Base-by-base conservation (phyloP, 75 land plant species). In the Pinus tabuliformis region DNA sequence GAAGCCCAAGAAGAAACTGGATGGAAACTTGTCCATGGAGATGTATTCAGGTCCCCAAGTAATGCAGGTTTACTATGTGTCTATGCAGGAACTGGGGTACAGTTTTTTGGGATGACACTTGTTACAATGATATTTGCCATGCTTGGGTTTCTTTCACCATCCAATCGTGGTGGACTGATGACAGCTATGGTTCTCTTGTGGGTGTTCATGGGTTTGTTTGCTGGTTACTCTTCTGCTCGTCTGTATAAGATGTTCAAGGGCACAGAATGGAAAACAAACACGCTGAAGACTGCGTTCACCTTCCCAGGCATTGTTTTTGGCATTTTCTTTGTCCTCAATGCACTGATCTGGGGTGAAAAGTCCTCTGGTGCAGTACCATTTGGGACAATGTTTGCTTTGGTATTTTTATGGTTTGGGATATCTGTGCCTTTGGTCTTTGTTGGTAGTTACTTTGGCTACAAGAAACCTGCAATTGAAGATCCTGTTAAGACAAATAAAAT, bases 1-100 rank as follows among this genome's bases (percentile, higher is more conserved):
- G 92, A 90, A 78, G 92, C 92, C 3, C 91, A 90, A 72, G 92
- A 90, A 63, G 92, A 91, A 75, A 91, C 91, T 18, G 92, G 92
- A n/a, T 91, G 92, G 92, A 91, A 91, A 72, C 60, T 91, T 28
- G 92, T 91, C 20, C 91, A 91, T 79, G 86, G 86, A 15, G 88
- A 86, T 84, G 88, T 80, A 6, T 86, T 86, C 74, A 76, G 88
- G 21, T 82, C 88, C 12, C 86, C 88, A 56, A 63, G 56, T 3
- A 63, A 84, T 60, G 74, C 87, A 14, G 82, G 81, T 62, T 64
- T 86, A 7, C 80, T 86, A 18, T 84, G 88, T 75, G 88, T 86
- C 8, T 80, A 86, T 84, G 88, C 70, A 37, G 85, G 88, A 26
- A 80, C 87, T 4, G 89, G 89, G 2, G 88, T 87, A 12, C 89